Base-by-base conservation (phyloP, 2,329 filamentous ascomycete genomes). In the Sporothrix variecibatus region DNA sequence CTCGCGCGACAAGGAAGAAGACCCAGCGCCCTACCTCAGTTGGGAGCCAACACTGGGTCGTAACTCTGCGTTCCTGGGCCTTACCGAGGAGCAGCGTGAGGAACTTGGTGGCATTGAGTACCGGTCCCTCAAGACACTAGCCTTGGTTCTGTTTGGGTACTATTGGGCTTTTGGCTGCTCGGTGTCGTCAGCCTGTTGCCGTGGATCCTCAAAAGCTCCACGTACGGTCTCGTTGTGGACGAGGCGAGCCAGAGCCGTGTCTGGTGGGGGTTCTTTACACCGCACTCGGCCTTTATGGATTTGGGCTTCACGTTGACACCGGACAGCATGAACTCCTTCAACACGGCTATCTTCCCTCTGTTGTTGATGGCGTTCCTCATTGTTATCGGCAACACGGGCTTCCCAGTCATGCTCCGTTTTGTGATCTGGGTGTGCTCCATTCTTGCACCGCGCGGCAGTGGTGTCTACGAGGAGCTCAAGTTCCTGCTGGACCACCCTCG, bases 41-140 rank as follows among this genome's bases (percentile, higher is more conserved):
- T 98, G 94, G 89, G 92, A 95, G 75, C 94, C 96, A 1, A 99
- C 96, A 0, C 89, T 98, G 72, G 95, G 93, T 31, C 91, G 96
- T 76, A 99, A 99, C 81, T 98, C 95, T 67, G 62, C 62, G n/a
- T 67, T 67, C 38, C 38, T 67, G 38, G 12, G 92, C 93, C 51
- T 99, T 98, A 79, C 88, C 96, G 15, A 97, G 77, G 94, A 96
- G 76, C 94, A 99, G 82, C 90, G 96, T 77, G 95, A 99, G 80
- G 96, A 99, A 82, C 85, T 99, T 2, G 96, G 96, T 12, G 96
- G 96, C 26, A 97, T 99, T 76, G 96, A 99, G 81, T 99, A 99
- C 80, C 92, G 96, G 6, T 93, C 95, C 0, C 82, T 99, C 75
- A 97, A 97, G 81, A 94, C 94, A 1, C 84, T 99, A 67, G 93